phyloP scores from a whole-genome alignment of 202 grass and related monocot genomes.

The Panicum hallii region DNA sequence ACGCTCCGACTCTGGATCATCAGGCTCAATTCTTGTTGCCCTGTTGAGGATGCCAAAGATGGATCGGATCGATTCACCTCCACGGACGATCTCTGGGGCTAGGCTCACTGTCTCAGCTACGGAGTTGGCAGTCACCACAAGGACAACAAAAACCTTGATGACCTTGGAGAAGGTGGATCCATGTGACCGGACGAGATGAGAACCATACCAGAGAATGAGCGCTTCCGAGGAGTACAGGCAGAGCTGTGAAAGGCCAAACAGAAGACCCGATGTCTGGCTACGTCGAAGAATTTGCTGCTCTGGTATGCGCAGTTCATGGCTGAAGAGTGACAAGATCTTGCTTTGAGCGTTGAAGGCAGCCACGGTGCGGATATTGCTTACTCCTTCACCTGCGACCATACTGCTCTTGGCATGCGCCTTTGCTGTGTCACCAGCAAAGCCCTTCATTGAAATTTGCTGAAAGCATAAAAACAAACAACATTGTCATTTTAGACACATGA shows the following conservation, averaged over 20 bases:
- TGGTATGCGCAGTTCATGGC: slow-evolving; percentile 78
- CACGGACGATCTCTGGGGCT: slow-evolving; percentile 88
- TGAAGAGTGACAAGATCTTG: slow-evolving; percentile 89
- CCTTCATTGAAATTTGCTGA: slow-evolving; percentile 98
- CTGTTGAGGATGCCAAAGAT: slow-evolving; percentile 94
- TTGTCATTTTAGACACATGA: slow-evolving; percentile 21
- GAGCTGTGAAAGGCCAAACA: slow-evolving; percentile 93
- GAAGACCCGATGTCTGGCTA: slow-evolving; percentile 90
- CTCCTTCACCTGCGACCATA: slow-evolving; percentile 96
- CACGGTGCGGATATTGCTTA: slow-evolving; percentile 95
- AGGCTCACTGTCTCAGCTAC: slow-evolving; percentile 95
- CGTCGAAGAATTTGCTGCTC: slow-evolving; percentile 81
- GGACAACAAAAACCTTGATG: slow-evolving; percentile 99
- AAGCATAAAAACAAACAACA: slow-evolving; percentile 37
- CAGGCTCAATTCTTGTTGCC: slow-evolving; percentile 76
- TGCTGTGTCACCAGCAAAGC: slow-evolving; percentile 95
- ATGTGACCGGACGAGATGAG: slow-evolving; percentile 76
- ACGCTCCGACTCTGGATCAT: slow-evolving; percentile 81
- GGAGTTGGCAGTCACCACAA: slow-evolving; percentile 96
- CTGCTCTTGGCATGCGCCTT: slow-evolving; percentile 98
- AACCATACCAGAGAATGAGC: slow-evolving; percentile 95
- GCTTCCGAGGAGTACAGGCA: slow-evolving; percentile 90
- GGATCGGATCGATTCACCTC: slow-evolving; percentile 89
- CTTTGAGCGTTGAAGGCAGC: slow-evolving; percentile 97
- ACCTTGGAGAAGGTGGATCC: slow-evolving; percentile 98